Evolutionary conservation across 148 eudicot species (phyloP).

Genomic region (Fagopyrum homotropicum): DNA sequence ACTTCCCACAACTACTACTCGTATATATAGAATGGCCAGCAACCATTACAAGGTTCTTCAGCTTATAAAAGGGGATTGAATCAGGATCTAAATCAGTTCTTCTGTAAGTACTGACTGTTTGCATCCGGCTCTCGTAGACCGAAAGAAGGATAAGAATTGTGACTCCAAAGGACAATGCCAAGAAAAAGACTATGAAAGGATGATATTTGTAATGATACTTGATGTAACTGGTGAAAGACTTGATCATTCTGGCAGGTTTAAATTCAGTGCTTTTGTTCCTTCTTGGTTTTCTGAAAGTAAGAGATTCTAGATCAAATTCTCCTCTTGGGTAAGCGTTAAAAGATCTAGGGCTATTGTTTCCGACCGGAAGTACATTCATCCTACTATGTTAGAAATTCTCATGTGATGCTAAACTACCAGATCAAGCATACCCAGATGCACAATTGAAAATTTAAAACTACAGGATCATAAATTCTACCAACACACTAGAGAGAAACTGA

Average conservation of each 20-base stretch:
- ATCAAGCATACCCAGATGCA: conserved; percentile 15
- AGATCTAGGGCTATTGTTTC: conserved; percentile 53
- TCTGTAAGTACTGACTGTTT: conserved; percentile 23
- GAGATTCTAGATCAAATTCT: conserved; percentile 83
- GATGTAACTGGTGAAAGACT: conserved; percentile 34
- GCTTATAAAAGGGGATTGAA: conserved; percentile 47
- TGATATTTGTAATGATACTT: conserved; percentile 52
- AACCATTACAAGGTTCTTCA: conserved; percentile 86
- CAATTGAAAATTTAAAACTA: background rate
- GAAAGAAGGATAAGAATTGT: conserved; percentile 38
- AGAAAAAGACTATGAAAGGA: conserved; percentile 44
- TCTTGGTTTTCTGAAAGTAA: conserved; percentile 41
- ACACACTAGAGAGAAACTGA: background rate
- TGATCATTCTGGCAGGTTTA: conserved; percentile 48
- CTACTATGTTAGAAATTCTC: conserved; percentile 16
- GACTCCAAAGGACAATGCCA: conserved; percentile 51
- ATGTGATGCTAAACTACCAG: conserved; percentile 5
- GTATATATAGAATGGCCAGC: conserved; percentile 98
- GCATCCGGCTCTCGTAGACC: conserved; percentile 29
- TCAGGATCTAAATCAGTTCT: conserved; percentile 20
- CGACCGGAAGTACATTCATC: conserved; percentile 60
- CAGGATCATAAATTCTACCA: background rate
- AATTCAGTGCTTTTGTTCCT: conserved; percentile 34
- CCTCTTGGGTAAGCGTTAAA: conserved; percentile 70
- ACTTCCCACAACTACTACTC: conserved; percentile 79